Percentiles rank a stretch among this genome's conserved stretches.
phyloP scores from a whole-genome alignment of 208 protist species.

The Trypanosoma congolense region DNA sequence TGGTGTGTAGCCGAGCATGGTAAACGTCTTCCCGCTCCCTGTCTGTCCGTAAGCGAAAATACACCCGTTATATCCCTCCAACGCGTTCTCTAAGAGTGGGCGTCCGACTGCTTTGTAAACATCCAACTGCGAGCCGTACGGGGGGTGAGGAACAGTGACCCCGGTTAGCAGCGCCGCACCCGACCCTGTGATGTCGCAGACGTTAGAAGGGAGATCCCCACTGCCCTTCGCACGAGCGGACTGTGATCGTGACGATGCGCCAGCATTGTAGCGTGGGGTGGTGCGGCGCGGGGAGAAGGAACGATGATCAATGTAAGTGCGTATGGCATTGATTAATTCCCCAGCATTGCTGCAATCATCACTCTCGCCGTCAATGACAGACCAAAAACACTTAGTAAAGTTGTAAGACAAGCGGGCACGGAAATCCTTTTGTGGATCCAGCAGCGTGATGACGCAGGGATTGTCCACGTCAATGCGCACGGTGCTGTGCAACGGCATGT shows the following conservation, averaged over 20 bases:
- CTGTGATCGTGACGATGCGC: slow-evolving; percentile 4
- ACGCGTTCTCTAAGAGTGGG: slow-evolving; percentile 68
- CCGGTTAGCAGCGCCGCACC: slow-evolving; percentile 39
- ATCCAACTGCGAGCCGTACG: slow-evolving; percentile 64
- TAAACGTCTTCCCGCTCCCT: slow-evolving; percentile 91
- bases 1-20: slow-evolving; percentile 84
- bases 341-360: slow-evolving; percentile 5
- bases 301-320: slow-evolving; percentile 34
- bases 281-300: slow-evolving; percentile 14
- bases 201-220: not conserved
- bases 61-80: slow-evolving; percentile 84
- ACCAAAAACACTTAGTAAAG: slow-evolving; percentile 82
- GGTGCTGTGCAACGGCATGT: slow-evolving; percentile 42
- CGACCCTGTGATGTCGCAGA: slow-evolving; percentile 40
- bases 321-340: slow-evolving; percentile 33
- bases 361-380: slow-evolving; percentile 38
- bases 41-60: slow-evolving; percentile 91
- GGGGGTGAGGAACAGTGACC: slow-evolving; percentile 48
- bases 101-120: slow-evolving; percentile 72
- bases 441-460: slow-evolving; percentile 54
- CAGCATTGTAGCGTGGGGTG: not conserved
- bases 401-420: slow-evolving; percentile 51
- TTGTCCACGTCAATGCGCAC: slow-evolving; percentile 74
- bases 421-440: slow-evolving; percentile 61
- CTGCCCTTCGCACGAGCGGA: slow-evolving; percentile 10